Evolutionary conservation across 164 flowering plant species (phyloP), one percentile per base, ranked within the genome.

Genomic region (Litsea cubeba): DNA sequence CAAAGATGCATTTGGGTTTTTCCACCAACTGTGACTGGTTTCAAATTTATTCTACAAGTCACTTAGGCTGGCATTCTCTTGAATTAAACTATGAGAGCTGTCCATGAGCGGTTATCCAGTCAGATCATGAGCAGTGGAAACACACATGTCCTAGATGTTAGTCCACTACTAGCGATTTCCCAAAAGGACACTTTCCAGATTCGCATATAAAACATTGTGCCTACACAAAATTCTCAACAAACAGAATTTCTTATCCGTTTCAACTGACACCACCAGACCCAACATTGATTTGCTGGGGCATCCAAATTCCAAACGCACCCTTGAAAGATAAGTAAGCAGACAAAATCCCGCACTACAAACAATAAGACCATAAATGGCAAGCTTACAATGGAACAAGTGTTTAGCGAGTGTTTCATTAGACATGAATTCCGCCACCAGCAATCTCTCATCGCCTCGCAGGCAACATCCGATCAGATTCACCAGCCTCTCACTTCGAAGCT

Each of bases 381-480:
- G 46, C 94, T 87, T 69, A 93, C 98, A 93, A 76, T 93, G 98
- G 75, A 93, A 93, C 15, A 93, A 90, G 83, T 93, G 98, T 79
- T 90, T 93, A 0, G 98, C 91, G 2, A 93, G 93, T 7, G 96
- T 91, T 72, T 91, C 98, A 76, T 91, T 81, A 3, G 92, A 94
- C 98, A 93, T 91, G 71, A 85, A 93, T 85, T 93, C 98, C 0
- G 98, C 95, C 5, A 93, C 93, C 6, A 93, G 89, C 86, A 93
- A 79, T 70, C 93, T 88, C 80, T 93, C 95, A 8, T 89, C 90
- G 8, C 93, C 95, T 91, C 91, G 20, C 80, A 85, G 78, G 78
- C 98, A 91, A 74, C 91, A 91, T 5, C 98, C 98, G n/a, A 91
- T 81, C 78, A 93, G 77, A 82, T 93, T 93, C 65, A 92, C 95